Base-by-base conservation (phyloP, 208 protist species). In the Acanthamoeba triangularis region DNA sequence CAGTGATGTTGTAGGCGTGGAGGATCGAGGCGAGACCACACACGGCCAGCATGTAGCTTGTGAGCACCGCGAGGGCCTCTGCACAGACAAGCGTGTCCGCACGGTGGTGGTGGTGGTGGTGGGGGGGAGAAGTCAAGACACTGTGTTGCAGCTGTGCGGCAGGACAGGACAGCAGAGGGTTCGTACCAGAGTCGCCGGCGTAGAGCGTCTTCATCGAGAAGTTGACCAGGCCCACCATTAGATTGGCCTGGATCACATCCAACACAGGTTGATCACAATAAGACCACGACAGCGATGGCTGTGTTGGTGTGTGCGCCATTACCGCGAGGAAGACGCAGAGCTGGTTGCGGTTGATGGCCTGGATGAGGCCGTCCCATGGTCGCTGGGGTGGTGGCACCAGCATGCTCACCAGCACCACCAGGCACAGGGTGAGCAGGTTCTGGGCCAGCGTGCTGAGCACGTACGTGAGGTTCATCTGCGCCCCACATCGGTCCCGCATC, bases 201-300 rank as follows among this genome's bases (percentile, higher is more conserved):
- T 72, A 69, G 35, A 97, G 90, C 1, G 97, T 98, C 16, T 97
- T 41, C 11, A 98, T 95, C 1, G 94, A 87, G 54, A 98, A 72
- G 82, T 98, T 98, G 11, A 98, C 96, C 16, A 95, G 20, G 25
- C 97, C 97, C 63, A 96, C 97, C 47, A 92, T 30, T 2, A 97
- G 20, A 30, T 97, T 97, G 69, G 96, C 80, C 69, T 95, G 52
- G 94, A 91, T 20, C 33, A 72, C 30, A 95, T 52, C 2, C 37
- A 41, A 3, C 23, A 35, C 37, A 25, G 35, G 23, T 47, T 18
- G 94, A 91, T 20, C 33, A 72, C 30, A 95, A 65, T 1, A 3
- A 41, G 13, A 47, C 16, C 52, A 90, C 84, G 30, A n/a, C 37
- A 76, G 28, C 37, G 65, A 47, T 92, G 56, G 1, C 4, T 82